These are phyloP conservation scores for Dothideomycetes sp. DNA, from an alignment of 2,329 filamentous ascomycete species.

Conservation along the genomic window DNA sequence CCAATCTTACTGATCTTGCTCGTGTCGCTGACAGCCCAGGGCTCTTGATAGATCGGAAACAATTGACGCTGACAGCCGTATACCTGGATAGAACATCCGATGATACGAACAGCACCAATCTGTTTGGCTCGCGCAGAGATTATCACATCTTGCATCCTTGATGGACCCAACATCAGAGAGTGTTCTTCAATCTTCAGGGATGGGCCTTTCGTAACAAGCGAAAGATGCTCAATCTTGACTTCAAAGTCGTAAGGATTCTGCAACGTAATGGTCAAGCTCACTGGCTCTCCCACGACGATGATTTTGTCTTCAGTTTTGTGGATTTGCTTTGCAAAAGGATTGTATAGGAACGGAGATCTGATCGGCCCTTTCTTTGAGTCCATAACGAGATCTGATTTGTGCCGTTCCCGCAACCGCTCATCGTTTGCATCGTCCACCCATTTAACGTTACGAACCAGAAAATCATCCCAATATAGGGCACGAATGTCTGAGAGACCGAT, in stretches of 20 bases:
- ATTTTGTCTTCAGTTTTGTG: slow-evolving; percentile 44
- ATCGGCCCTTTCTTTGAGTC: slow-evolving; percentile 7
- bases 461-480: slow-evolving; percentile 96
- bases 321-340: slow-evolving; percentile 70
- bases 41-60: slow-evolving; percentile 72
- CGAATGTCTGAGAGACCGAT: slow-evolving; percentile 61
- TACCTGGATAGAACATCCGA: slow-evolving; percentile 70
- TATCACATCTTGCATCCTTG: slow-evolving; percentile 69
- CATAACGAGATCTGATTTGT: slow-evolving; percentile 17
- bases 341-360: slow-evolving; percentile 84
- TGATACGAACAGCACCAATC: slow-evolving; percentile 62
- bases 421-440: slow-evolving; percentile 43
- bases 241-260: slow-evolving; percentile 95
- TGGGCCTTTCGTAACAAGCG: slow-evolving; percentile 63
- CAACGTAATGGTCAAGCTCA: slow-evolving; percentile 70
- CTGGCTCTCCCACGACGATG: slow-evolving; percentile 67
- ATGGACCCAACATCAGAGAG: slow-evolving; percentile 64
- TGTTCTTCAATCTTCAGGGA: slow-evolving; percentile 59
- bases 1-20: slow-evolving; percentile 71
- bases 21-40: slow-evolving; percentile 63
- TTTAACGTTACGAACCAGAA: slow-evolving; percentile 69
- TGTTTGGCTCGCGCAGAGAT: slow-evolving; percentile 59
- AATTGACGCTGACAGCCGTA: slow-evolving; percentile 70
- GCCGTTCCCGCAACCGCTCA: slow-evolving; percentile 47
- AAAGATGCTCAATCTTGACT: slow-evolving; percentile 75